Evolutionary conservation across 805 yeast species (phyloP).

Genomic region (Saccharomycopsis fibuligera): DNA sequence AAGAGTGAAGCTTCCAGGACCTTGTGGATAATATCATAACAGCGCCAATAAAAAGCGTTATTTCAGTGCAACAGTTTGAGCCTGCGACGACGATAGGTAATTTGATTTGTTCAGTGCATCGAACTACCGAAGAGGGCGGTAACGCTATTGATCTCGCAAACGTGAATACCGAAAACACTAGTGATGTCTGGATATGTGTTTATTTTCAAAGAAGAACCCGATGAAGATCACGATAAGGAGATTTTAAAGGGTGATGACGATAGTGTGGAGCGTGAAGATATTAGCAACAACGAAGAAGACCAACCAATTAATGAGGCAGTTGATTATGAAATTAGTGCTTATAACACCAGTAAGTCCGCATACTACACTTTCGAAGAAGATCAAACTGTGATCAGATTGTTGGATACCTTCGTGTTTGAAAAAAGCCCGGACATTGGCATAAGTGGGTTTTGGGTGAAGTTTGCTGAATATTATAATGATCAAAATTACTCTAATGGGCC

Average conservation of each 20-base stretch:
- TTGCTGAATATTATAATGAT: constrained; percentile 13
- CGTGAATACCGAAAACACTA: no score
- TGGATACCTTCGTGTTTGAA: constrained; percentile 1
- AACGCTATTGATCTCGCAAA: no score
- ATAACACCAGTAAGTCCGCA: constrained; percentile 8
- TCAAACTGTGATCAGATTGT: constrained; percentile 7
- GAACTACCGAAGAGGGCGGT: no score
- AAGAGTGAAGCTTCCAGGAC: no score
- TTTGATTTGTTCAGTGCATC: no score
- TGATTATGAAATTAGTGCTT: neutral
- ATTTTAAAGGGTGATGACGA: neutral
- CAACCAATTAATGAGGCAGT: no score
- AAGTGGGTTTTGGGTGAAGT: constrained; percentile 16
- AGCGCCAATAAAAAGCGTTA: no score
- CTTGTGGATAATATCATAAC: no score
- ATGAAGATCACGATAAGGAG: neutral
- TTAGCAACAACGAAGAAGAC: neutral
- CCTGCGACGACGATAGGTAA: no score
- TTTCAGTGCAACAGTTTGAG: no score
- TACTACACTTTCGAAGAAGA: constrained; percentile 16
- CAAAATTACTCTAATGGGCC: neutral
- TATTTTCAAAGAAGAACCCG: neutral
- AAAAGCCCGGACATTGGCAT: constrained; percentile 11
- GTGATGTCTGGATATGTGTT: neutral
- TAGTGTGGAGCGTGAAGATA: no score